Percentiles rank a stretch among this genome's conserved stretches.
Evolutionary conservation across 2,329 filamentous ascomycete species (phyloP).

Genomic region (Rachicladosporium sp.): DNA sequence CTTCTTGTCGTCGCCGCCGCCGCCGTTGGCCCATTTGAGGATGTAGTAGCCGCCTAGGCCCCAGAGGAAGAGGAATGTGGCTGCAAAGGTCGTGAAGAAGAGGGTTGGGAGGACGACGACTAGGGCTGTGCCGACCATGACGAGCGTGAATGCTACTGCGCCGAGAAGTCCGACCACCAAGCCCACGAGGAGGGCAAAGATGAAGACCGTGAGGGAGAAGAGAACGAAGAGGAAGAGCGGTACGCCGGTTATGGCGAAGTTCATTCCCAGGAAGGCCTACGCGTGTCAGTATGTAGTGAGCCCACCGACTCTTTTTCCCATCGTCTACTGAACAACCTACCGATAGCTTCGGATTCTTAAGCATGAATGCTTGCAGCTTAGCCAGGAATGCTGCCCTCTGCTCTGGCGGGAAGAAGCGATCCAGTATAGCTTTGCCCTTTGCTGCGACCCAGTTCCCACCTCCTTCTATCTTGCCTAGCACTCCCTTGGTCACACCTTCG

Average conservation of each 20-base stretch:
- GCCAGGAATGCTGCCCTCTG: slow-evolving; percentile 47
- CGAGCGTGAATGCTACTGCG: slow-evolving; percentile 49
- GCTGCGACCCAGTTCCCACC: slow-evolving; percentile 15
- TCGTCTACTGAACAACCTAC: slow-evolving; percentile 34
- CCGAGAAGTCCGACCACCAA: slow-evolving; percentile 40
- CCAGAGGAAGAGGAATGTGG: slow-evolving; percentile 56
- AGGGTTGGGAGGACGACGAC: slow-evolving; percentile 57
- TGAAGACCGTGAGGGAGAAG: slow-evolving; percentile 51
- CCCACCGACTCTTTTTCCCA: slow-evolving; percentile 1
- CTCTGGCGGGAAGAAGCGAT: slow-evolving; percentile 47
- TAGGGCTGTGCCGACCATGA: slow-evolving; percentile 55
- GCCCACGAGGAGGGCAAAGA: slow-evolving; percentile 51
- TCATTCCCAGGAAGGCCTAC: slow-evolving; percentile 56
- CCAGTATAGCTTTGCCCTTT: slow-evolving; percentile 28
- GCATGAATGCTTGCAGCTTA: slow-evolving; percentile 43
- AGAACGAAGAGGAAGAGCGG: slow-evolving; percentile 57
- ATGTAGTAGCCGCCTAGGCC: slow-evolving; percentile 47
- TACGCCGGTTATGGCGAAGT: slow-evolving; percentile 52
- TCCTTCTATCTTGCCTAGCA: slow-evolving; percentile 19
- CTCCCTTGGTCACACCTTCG: slow-evolving; percentile 15
- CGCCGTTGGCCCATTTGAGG: slow-evolving; percentile 27
- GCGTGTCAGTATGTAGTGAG: background rate
- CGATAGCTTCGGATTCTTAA: slow-evolving; percentile 55
- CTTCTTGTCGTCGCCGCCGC: slow-evolving; percentile 5
- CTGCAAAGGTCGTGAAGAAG: slow-evolving; percentile 51